These are phyloP conservation scores for Malus hybrid DNA, from an alignment of 331 rosid species.

Conservation along the genomic window DNA sequence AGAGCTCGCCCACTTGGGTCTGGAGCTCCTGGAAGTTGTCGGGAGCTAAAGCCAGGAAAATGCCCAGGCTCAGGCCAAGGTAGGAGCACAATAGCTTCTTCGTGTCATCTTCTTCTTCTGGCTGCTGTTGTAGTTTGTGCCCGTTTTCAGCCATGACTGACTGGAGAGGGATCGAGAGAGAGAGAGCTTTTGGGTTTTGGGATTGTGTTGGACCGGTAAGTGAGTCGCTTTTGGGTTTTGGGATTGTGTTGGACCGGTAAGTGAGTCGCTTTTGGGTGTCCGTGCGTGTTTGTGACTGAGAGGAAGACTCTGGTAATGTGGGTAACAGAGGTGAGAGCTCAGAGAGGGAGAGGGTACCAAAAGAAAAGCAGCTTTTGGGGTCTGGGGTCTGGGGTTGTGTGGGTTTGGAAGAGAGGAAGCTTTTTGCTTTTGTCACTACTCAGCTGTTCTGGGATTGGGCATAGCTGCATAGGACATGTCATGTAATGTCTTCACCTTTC, in stretches of 20 bases:
- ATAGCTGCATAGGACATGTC: no score
- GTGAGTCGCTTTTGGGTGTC: not conserved
- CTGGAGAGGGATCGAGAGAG: no score
- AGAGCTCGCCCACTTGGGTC: slow-evolving; percentile 22
- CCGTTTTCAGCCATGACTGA: slow-evolving; percentile 8
- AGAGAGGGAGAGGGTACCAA: not conserved
- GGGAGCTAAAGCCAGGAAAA: slow-evolving; percentile 51
- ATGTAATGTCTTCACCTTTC: no score
- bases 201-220: not conserved
- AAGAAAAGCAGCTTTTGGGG: not conserved
- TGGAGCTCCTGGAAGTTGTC: slow-evolving; percentile 25
- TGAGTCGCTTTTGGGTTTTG: not conserved
- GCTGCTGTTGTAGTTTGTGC: not conserved
- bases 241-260: not conserved
- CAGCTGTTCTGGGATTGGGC: no score
- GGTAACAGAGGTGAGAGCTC: not conserved
- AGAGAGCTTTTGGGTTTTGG: not conserved
- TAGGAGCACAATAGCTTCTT: slow-evolving; percentile 37
- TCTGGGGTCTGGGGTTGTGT: not conserved
- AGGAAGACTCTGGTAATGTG: not conserved
- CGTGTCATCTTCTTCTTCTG: not conserved
- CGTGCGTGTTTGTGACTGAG: no score
- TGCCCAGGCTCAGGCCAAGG: slow-evolving; percentile 52
- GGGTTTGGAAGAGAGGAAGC: not conserved
- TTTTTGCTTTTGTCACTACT: not conserved